A percentile compares a stretch with the other conserved stretches of the same genome.
phyloP scores from a whole-genome alignment of 2,329 filamentous ascomycete species.

The Ophiosphaerella korrae region DNA sequence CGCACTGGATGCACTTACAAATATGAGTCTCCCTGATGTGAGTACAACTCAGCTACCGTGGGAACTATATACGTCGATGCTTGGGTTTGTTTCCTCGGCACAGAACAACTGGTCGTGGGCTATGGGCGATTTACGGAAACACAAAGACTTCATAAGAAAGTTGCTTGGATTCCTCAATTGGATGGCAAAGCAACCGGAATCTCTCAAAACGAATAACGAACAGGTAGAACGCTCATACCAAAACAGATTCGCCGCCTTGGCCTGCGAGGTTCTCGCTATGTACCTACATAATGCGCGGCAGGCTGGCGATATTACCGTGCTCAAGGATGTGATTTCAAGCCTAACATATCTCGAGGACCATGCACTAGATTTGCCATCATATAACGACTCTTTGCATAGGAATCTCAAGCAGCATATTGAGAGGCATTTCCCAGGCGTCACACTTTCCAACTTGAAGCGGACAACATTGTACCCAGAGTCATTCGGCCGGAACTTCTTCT shows the following conservation, averaged over 20 bases:
- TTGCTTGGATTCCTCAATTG: conserved; percentile 71
- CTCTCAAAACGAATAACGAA: conserved; percentile 29
- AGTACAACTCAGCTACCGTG: conserved; percentile 35
- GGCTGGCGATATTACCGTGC: conserved; percentile 68
- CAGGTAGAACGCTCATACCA: conserved; percentile 44
- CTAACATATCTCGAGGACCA: conserved; percentile 80
- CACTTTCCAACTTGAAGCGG: conserved; percentile 79
- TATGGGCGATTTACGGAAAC: conserved; percentile 76
- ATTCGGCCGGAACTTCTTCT: conserved; percentile 81
- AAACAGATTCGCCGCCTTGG: conserved; percentile 71
- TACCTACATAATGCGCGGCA: conserved; percentile 87
- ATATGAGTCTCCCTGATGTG: conserved; percentile 68
- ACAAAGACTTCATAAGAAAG: conserved; percentile 73
- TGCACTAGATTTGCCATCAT: conserved; percentile 77
- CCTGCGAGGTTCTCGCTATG: conserved; percentile 88
- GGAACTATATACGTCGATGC: conserved; percentile 70
- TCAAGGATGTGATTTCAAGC: conserved; percentile 73
- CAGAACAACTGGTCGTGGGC: conserved; percentile 98
- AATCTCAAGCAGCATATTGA: conserved; percentile 87
- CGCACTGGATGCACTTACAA: conserved; percentile 72
- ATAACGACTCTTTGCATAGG: conserved; percentile 84
- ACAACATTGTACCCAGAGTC: conserved; percentile 68
- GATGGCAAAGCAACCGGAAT: conserved; percentile 34
- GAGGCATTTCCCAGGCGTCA: conserved; percentile 73
- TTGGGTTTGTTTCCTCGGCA: conserved; percentile 85